Base-by-base conservation (phyloP, 352 stramenopile species). In the Pythium periplocum region DNA sequence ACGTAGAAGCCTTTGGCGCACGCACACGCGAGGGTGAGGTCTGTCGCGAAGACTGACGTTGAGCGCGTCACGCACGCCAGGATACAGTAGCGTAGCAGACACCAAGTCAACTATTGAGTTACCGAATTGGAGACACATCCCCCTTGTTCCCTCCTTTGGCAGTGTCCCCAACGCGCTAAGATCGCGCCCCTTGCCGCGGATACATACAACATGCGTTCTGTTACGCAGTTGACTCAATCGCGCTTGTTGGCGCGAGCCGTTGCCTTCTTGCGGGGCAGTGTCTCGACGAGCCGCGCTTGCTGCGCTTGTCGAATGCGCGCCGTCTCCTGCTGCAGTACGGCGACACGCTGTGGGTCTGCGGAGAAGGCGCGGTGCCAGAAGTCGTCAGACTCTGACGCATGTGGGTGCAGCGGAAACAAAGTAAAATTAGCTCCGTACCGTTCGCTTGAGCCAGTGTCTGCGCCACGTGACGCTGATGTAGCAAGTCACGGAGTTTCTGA, bases 301-400 rank as follows among this genome's bases (percentile, higher is more conserved):
- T 90, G 79, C 53, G 73, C 54, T 17, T 71, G 51, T 26, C 79
- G 74, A 49, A 90, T 66, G 36, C 75, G 77, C 10, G 71, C 64
- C n/a, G 73, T 71, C 65, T 87, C 76, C 55, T 62, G 68, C 37
- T 73, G 64, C 5, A 90, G 69, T 38, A 82, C 55, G 11, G 68
- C 71, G 26, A 90, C 74, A 34, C 78, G 72, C 30, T 66, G 47
- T 2, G 78, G 76, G 38, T 86, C 76, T 90, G 52, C 38, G 48
- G 17, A 48, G 11, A 38, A 10, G 6, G 26, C 7, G 38, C 7
- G 38, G 39, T 40, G 38, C 7, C 42, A 36, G 44, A 60, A 53
- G 35, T 39, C 40, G 37, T 26, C 41, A 43, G 55, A 53, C 10
- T 50, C 39, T 53, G 34, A 61, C 41, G 46, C 42, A 36, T 44